Conservation (phyloP, 345 rosid genomes). For the Lepidium sativum region DNA sequence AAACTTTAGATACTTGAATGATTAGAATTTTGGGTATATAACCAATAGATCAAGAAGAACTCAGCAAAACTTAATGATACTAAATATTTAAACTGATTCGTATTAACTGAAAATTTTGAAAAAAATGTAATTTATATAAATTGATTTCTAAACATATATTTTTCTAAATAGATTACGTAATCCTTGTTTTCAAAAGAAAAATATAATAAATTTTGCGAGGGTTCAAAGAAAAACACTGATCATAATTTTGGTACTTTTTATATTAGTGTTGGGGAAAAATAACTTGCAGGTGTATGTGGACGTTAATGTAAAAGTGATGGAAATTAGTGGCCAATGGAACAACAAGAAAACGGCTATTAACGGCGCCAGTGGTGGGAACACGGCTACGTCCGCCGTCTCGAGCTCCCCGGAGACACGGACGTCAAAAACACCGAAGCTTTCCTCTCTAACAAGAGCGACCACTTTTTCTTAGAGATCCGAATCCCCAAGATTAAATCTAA, state of each 20-base stretch:
- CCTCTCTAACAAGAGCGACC: conserved; percentile 29
- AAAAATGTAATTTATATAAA: no score
- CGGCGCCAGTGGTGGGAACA: conserved; percentile 69
- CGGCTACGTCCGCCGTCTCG: conserved; percentile 77
- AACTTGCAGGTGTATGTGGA: conserved; percentile 41
- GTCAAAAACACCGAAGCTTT: conserved; percentile 41
- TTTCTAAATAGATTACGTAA: neutral
- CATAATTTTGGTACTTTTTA: neutral
- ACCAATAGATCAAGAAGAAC: no score
- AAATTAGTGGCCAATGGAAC: conserved; percentile 71
- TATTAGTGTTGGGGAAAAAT: conserved; percentile 30
- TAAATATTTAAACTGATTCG: no score
- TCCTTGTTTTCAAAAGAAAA: neutral
- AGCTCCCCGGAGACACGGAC: conserved; percentile 78
- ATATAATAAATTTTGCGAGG: neutral
- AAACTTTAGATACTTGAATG: no score
- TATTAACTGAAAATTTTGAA: no score
- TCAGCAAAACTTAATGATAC: no score
- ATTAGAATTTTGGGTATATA: no score
- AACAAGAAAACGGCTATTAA: conserved; percentile 30
- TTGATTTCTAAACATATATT: neutral
- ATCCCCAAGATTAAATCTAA: conserved; percentile 40
- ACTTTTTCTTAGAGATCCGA: conserved; percentile 45
- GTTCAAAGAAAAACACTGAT: neutral
- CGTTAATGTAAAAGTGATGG: conserved; percentile 53